Conservation (phyloP, 2,329 filamentous ascomycete genomes). For the Fusarium heterosporum region DNA sequence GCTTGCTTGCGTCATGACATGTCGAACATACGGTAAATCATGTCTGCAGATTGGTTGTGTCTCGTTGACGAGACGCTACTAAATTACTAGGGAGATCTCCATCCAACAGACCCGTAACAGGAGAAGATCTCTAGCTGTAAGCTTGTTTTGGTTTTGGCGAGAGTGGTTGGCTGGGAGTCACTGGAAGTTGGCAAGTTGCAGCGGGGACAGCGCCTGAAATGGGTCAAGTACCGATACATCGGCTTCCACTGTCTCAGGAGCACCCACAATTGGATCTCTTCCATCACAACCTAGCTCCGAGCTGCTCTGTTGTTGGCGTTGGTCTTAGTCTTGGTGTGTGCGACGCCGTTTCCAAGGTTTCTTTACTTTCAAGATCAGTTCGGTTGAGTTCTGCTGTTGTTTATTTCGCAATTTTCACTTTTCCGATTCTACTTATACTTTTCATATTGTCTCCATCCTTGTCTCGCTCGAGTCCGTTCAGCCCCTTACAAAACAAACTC, state of each 20-base stretch:
- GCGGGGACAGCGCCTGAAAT: constrained; percentile 34
- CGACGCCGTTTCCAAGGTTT: constrained; percentile 41
- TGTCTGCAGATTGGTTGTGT: background rate
- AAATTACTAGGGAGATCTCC: constrained; percentile 26
- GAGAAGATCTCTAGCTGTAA: background rate
- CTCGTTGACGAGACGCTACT: constrained; percentile 7
- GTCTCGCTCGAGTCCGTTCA: constrained; percentile 7
- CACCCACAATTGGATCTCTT: constrained; percentile 30
- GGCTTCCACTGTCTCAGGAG: constrained; percentile 31
- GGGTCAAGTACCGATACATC: constrained; percentile 31
- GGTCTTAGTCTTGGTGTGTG: constrained; percentile 11
- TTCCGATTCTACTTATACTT: background rate
- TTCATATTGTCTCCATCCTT: background rate
- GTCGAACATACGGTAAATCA: background rate
- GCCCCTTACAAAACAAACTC: constrained; percentile 23
- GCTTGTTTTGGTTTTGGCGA: constrained; percentile 14
- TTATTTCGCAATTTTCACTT: background rate
- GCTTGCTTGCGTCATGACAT: constrained; percentile 11
- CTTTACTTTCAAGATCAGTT: constrained; percentile 17
- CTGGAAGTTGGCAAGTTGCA: constrained; percentile 21
- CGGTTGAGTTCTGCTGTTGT: background rate
- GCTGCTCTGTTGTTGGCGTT: background rate
- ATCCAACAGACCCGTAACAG: constrained; percentile 19
- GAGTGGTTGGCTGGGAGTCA: constrained; percentile 21
- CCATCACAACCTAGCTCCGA: constrained; percentile 38